Evolutionary conservation across 805 yeast genomes (phyloP).

Genomic region (Lipomyces orientalis): DNA sequence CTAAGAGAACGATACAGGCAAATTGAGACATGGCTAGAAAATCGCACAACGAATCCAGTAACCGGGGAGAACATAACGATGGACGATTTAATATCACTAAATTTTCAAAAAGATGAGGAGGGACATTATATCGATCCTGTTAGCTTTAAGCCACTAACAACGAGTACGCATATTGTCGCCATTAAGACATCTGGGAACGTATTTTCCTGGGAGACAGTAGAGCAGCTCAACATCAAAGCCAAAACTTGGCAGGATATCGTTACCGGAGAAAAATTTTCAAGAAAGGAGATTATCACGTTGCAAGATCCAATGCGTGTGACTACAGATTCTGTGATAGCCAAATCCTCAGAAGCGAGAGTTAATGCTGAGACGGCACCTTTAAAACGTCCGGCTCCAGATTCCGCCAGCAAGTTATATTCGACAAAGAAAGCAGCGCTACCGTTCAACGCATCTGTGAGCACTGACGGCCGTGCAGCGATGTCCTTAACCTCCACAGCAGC

Average conservation of each 20-base stretch:
- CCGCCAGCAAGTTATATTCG: not conserved
- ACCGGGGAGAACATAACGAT: constrained; percentile 40
- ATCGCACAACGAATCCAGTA: constrained; percentile 43
- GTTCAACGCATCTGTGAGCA: constrained; percentile 34
- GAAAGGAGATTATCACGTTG: constrained; percentile 40
- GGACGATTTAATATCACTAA: constrained; percentile 40
- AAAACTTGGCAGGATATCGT: constrained; percentile 44
- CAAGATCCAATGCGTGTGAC: constrained; percentile 17
- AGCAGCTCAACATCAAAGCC: constrained; percentile 42
- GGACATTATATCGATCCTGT: constrained; percentile 46
- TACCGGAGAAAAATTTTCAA: constrained; percentile 42
- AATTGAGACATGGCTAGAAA: constrained; percentile 42
- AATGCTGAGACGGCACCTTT: not conserved
- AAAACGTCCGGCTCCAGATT: constrained; percentile 1
- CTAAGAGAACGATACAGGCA: constrained; percentile 29
- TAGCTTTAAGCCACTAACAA: constrained; percentile 43
- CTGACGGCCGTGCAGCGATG: constrained; percentile 42
- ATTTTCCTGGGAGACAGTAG: constrained; percentile 43
- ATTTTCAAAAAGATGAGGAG: constrained; percentile 38
- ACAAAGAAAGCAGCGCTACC: constrained; percentile 6
- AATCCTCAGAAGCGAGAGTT: not conserved
- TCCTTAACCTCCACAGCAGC: constrained; percentile 45
- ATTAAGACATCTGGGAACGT: constrained; percentile 44
- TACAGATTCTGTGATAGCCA: not conserved
- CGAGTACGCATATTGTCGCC: constrained; percentile 41